Conservation (phyloP, 345 rosid genomes). For the Euphorbia tirucalli region DNA sequence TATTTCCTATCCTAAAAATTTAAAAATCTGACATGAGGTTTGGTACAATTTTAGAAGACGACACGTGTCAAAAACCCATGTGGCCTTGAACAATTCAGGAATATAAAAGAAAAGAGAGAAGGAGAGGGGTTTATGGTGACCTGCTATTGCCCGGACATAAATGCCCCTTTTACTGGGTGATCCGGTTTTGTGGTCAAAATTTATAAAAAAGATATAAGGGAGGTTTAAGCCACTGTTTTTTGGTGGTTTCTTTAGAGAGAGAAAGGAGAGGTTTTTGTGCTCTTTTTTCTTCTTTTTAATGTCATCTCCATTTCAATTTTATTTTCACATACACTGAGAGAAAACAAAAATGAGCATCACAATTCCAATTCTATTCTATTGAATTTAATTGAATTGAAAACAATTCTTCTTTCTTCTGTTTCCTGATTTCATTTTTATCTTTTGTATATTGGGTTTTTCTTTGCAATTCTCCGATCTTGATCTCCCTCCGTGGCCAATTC, state of each 20-base stretch:
- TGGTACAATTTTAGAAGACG: conserved; percentile 17
- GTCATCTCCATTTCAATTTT: not conserved
- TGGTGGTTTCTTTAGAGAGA: conserved; percentile 25
- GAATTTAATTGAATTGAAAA: not conserved
- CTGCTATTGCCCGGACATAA: conserved; percentile 38
- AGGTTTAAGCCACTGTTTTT: conserved; percentile 53
- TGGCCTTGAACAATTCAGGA: conserved; percentile 16
- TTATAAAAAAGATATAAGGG: conserved; percentile 26
- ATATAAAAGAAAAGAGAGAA: conserved; percentile 22
- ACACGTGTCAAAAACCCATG: conserved; percentile 50
- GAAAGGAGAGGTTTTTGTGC: conserved; percentile 37
- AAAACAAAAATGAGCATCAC: conserved; percentile 11
- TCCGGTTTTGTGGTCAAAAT: conserved; percentile 44
- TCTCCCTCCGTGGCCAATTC: not conserved
- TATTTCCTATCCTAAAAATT: conserved; percentile 23
- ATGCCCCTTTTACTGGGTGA: conserved; percentile 19
- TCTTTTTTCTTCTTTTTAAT: not conserved
- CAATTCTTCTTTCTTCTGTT: not conserved
- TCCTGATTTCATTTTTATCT: not conserved
- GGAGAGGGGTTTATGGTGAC: conserved; percentile 21
- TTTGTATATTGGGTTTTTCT: not conserved
- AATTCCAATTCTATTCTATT: too few species aligned
- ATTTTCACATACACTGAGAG: too few species aligned
- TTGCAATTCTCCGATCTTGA: conserved; percentile 13
- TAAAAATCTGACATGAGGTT: conserved; percentile 25